These are phyloP conservation scores for Scortechinia acanthostroma DNA, from an alignment of 2,329 filamentous ascomycete species.

Conservation along the genomic window DNA sequence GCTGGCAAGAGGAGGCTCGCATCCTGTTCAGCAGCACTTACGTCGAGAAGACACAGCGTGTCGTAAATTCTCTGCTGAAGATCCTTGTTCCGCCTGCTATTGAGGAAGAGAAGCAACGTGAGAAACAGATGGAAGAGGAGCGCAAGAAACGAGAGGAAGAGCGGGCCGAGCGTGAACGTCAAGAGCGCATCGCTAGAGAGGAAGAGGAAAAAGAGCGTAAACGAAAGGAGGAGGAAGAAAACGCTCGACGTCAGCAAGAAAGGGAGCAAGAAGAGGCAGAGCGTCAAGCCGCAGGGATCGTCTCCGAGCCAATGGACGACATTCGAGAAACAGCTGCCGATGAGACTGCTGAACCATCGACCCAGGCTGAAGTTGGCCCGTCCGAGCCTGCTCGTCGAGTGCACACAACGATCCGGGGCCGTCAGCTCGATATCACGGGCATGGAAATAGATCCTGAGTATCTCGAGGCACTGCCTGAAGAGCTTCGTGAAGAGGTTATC, in stretches of 20 bases:
- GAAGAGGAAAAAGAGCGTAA: constrained; percentile 25
- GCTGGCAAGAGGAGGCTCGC: constrained; percentile 85
- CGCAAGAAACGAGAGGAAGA: constrained; percentile 12
- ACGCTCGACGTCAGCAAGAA: constrained; percentile 11
- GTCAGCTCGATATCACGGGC: constrained; percentile 85
- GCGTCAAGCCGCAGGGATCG: constrained; percentile 62
- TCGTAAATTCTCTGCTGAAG: constrained; percentile 64
- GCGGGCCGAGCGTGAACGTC: background rate
- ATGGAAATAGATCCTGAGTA: constrained; percentile 92
- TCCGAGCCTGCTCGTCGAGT: constrained; percentile 48
- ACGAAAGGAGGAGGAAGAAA: constrained; percentile 39
- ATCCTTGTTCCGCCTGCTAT: constrained; percentile 78
- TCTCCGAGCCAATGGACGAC: constrained; percentile 59
- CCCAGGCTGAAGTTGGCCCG: constrained; percentile 52
- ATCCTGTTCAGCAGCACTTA: constrained; percentile 71
- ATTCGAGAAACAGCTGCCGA: constrained; percentile 53
- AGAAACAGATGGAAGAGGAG: constrained; percentile 44
- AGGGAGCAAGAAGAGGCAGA: constrained; percentile 55
- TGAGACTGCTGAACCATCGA: constrained; percentile 34
- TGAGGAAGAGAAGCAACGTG: constrained; percentile 68
- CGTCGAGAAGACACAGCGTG: constrained; percentile 61
- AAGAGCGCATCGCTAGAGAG: background rate
- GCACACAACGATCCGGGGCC: constrained; percentile 76
- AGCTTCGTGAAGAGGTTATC: constrained; percentile 91
- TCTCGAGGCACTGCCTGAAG: constrained; percentile 92